phyloP scores from a whole-genome alignment of 495 filamentous ascomycete genomes.

The Podospora comata region DNA sequence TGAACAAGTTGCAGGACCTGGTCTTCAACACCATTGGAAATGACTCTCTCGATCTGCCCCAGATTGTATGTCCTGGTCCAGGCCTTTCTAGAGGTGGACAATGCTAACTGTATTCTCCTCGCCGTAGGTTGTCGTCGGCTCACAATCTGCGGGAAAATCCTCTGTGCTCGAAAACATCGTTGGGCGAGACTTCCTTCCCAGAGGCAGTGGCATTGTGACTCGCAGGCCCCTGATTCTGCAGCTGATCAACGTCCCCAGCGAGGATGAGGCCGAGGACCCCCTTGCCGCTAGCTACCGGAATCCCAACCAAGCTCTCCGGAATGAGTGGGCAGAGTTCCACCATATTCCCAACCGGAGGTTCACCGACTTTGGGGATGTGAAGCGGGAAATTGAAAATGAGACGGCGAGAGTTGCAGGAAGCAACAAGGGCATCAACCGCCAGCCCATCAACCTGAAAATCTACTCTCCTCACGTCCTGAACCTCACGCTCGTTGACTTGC shows the following conservation, averaged over 20 bases:
- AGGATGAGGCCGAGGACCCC: conserved; percentile 68
- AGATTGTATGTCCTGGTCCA: conserved; percentile 71
- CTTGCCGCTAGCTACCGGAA: conserved; percentile 52
- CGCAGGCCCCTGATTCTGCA: conserved; percentile 91
- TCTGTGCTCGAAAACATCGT: conserved; percentile 99
- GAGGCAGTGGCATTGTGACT: conserved; percentile 95
- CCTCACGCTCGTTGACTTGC: conserved; percentile 92
- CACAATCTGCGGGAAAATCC: conserved; percentile 98
- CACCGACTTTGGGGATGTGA: conserved; percentile 87
- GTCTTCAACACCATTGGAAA: conserved; percentile 99
- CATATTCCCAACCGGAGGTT: conserved; percentile 87
- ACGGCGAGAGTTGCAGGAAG: conserved; percentile 91
- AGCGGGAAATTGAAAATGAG: conserved; percentile 96
- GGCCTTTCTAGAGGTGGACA: neutral
- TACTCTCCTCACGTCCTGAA: conserved; percentile 97
- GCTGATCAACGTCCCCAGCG: conserved; percentile 93
- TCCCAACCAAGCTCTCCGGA: conserved; percentile 43
- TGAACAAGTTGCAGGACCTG: conserved; percentile 96
- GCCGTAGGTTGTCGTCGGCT: conserved; percentile 92
- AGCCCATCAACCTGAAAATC: conserved; percentile 98
- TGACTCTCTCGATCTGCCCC: conserved; percentile 93
- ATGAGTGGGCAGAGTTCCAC: conserved; percentile 96
- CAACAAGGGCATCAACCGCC: conserved; percentile 97
- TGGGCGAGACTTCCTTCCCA: conserved; percentile 92
- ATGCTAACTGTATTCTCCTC: conserved; percentile 16